Evolutionary conservation across 306 rosid genomes (phyloP), one percentile per base, ranked within the genome.

Genomic region (Lathyrus aphaca): DNA sequence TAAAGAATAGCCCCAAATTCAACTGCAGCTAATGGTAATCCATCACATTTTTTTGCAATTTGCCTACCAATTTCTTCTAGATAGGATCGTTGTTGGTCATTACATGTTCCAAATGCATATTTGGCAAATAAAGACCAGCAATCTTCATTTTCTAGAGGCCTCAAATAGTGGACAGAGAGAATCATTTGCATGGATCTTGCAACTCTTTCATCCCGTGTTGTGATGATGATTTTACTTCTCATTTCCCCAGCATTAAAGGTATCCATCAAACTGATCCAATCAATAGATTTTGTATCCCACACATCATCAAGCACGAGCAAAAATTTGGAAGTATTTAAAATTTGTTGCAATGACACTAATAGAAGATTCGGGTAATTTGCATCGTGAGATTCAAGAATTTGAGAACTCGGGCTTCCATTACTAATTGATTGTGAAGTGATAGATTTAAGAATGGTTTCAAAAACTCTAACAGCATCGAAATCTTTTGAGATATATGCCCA

Each of bases 21-120:
- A 25, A 76, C 35, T 54, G 71, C 82, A 21, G 84, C 84, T 48
- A 77, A 37, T n/a, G 87, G 82, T 68, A 71, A 62, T 18, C 88
- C 88, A 55, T 49, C 69, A 53, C 85, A 81, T 62, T 60, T 81
- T 10, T 49, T 45, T 25, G 77, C 79, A 8, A 49, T 16, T 49
- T 17, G 6, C 10, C 12, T 49, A 3, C 27, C 56, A 17, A 17
- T 9, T 49, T 9, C 56, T 9, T 8, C 27, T 3, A 49, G 25
- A 8, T 16, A 3, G 5, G 23, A 49, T 2, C 1, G 25, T 3
- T 17, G 5, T 3, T 49, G 13, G 13, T 49, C 1, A 12, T 49
- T 17, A 3, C 25, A 17, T 49, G 27, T 12, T 49, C 27, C 6
- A 17, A 49, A 8, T 17, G 56, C 27, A 49, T 17, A 23, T 49